Percentiles rank a stretch among this genome's conserved stretches.
phyloP scores from a whole-genome alignment of 2,329 filamentous ascomycete species.

The Neofusicoccum ribis region DNA sequence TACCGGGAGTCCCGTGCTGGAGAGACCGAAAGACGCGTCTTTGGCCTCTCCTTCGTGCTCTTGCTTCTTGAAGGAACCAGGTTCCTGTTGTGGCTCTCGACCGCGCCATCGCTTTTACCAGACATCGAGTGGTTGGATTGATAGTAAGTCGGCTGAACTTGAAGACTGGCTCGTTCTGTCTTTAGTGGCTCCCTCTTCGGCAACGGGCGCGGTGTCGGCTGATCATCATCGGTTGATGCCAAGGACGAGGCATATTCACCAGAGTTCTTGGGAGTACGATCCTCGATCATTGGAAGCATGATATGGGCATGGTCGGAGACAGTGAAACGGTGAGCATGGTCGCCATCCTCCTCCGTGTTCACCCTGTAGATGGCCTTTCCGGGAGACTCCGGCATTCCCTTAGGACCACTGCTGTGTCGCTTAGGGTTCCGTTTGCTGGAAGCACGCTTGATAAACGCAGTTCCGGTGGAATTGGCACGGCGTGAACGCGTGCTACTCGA shows the following conservation, averaged over 20 bases:
- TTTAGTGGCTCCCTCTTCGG: neutral
- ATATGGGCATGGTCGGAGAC: conserved; percentile 3
- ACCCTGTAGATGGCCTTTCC: neutral
- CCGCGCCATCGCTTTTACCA: neutral
- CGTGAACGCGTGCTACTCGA: conserved; percentile 30
- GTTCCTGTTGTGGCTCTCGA: conserved; percentile 23
- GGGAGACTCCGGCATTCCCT: neutral
- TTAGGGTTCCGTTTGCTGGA: conserved; percentile 14
- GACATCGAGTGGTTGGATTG: neutral
- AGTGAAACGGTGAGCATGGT: neutral
- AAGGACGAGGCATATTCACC: conserved; percentile 10
- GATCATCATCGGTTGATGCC: neutral
- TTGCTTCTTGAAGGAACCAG: conserved; percentile 18
- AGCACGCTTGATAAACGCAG: conserved; percentile 24
- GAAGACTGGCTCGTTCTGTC: neutral
- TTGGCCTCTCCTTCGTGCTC: conserved; percentile 24
- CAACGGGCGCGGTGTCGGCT: neutral
- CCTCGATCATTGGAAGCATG: conserved; percentile 17
- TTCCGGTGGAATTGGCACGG: conserved; percentile 37
- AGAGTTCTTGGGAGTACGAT: conserved; percentile 12
- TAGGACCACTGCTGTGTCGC: conserved; percentile 11
- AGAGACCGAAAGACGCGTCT: conserved; percentile 27
- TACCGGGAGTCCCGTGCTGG: conserved; percentile 33
- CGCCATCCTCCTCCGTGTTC: neutral
- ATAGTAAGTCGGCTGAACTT: neutral